Evolutionary conservation across 2,329 filamentous ascomycete species (phyloP), one percentile per base, ranked within the genome.

Genomic region (Fusarium foetens): DNA sequence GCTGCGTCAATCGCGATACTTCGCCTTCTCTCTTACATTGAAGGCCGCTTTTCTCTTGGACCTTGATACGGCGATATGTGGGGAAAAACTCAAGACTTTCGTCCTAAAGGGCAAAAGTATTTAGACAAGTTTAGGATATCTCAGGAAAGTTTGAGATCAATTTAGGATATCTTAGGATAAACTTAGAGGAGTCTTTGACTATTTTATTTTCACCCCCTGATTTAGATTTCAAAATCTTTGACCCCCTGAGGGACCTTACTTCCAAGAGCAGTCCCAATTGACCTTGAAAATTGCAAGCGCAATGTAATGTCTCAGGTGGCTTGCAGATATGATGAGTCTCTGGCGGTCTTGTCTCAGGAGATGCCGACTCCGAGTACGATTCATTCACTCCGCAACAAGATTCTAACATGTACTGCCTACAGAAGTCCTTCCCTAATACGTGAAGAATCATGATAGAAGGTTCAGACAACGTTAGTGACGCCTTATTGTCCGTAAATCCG

Each of bases 401-500:
- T 9, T 27, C 19, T 6, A 46, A 46, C 25, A 29, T 29, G 17
- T 21, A 27, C 19, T 21, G 29, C 21, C 14, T 23, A n/a, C 10
- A 33, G 8, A 25, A 35, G 8, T 25, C 8, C n/a, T 19, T 5
- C 6, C 16, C 3, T 11, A 2, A 5, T 25, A 16, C 11, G 6
- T 23, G 16, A 14, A 51, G 12, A 2, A 33, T 25, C 12, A 25
- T 25, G 16, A 10, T 16, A 25, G 0, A 7, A 10, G 12, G 4
- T 4, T 4, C 31, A 25, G 8, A 21, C 6, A 51, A 16, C 6
- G 19, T 23, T 4, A 10, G 19, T 14, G 31, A 11, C 14, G 17
- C 2, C 17, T 36, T 5, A 0, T 25, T 36, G 3, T 13, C n/a
- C 4, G 13, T 16, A 10, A 36, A 8, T 6, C 8, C 3, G 8